Conservation (phyloP, 139 green algal genomes). For the Desmodesmus armatus region DNA sequence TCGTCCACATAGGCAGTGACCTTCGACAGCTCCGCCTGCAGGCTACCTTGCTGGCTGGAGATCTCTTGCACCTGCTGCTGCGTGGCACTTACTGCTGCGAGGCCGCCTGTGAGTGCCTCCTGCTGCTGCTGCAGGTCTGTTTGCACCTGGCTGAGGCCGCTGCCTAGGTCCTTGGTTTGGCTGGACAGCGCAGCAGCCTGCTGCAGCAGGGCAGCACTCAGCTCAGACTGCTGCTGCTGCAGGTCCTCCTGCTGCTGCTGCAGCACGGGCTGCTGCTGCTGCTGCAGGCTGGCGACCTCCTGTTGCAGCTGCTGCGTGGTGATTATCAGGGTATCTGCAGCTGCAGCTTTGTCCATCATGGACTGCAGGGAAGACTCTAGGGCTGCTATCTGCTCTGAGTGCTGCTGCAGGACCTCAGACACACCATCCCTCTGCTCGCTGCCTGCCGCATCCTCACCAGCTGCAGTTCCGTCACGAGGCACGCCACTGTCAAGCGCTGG, state of each 20-base stretch:
- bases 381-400: not conserved
- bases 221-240: not conserved
- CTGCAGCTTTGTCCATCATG: not conserved
- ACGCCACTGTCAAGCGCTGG: too few relatives aligned
- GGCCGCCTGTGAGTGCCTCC: not conserved
- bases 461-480: too few relatives aligned
- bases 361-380: not conserved
- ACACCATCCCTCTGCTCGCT: not conserved
- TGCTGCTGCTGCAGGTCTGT: constrained; percentile 34
- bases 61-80: not conserved
- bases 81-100: not conserved
- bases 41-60: not conserved
- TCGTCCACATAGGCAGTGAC: constrained; percentile 6
- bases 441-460: not conserved
- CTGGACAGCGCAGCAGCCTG: not conserved
- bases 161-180: too few relatives aligned
- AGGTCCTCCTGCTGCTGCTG: not conserved
- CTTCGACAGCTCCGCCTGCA: not conserved
- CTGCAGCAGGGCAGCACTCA: not conserved
- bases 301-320: not conserved
- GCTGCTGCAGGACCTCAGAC: not conserved
- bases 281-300: not conserved
- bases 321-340: too few relatives aligned
- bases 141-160: too few relatives aligned
- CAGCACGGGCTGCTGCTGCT: not conserved